Percentiles rank a stretch among this genome's conserved stretches.
Evolutionary conservation across 75 land plant genomes (phyloP).

Genomic region (Larix kaempferi): DNA sequence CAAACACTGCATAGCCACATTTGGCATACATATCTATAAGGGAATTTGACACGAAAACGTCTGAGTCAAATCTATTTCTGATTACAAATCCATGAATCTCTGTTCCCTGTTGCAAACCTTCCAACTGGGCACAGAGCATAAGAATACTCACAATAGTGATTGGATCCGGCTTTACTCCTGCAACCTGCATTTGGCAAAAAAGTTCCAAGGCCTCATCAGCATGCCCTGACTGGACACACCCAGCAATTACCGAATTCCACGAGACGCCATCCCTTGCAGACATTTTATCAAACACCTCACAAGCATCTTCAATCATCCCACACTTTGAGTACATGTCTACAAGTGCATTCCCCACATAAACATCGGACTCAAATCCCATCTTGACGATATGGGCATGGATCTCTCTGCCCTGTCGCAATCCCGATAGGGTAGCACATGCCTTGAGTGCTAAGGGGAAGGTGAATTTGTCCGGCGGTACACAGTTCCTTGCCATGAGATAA

Average conservation of each 20-base stretch:
- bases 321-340: conserved; percentile 15
- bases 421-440: conserved; percentile 18
- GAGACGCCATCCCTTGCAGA: conserved; percentile 5
- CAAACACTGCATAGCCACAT: conserved; percentile 23
- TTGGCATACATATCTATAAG: conserved; percentile 36
- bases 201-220: conserved; percentile 14
- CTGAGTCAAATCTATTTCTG: conserved; percentile 2
- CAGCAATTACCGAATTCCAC: conserved; percentile 12
- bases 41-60: conserved; percentile 17
- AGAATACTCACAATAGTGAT: conserved; percentile 22
- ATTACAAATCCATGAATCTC: not conserved
- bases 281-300: conserved; percentile 11
- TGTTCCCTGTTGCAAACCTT: conserved; percentile 1
- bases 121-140: conserved; percentile 18
- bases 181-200: conserved; percentile 12
- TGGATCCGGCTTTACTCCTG: conserved; percentile 17
- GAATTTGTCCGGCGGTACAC: conserved; percentile 29
- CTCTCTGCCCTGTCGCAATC: not conserved
- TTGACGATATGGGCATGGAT: conserved; percentile 13
- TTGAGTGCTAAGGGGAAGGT: conserved; percentile 27
- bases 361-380: conserved; percentile 9
- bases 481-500: conserved; percentile 24
- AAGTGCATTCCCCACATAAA: conserved; percentile 5
- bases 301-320: conserved; percentile 5
- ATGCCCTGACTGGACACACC: conserved; percentile 4